phyloP scores from a whole-genome alignment of 2,329 filamentous ascomycete species.

The Ilyonectria robusta region DNA sequence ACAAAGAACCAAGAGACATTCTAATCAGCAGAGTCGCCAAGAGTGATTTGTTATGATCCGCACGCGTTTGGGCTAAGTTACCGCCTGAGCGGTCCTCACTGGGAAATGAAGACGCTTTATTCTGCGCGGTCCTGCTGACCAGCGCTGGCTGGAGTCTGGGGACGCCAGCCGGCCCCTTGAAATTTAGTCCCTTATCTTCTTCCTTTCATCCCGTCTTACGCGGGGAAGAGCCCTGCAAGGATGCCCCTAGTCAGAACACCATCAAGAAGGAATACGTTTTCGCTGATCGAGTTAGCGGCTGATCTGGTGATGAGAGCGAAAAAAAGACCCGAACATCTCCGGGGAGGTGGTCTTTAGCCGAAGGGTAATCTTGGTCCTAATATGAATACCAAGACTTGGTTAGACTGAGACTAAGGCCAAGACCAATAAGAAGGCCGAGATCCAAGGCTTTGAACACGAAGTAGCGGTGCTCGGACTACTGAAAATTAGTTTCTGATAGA shows the following conservation, averaged over 20 bases:
- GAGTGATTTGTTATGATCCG: constrained; percentile 9
- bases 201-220: neutral
- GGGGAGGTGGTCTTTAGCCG: neutral
- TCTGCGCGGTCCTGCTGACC: neutral
- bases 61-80: neutral
- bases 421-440: too few relatives aligned
- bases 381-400: too few relatives aligned
- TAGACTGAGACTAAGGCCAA: too few relatives aligned
- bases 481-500: too few relatives aligned
- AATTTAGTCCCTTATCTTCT: neutral
- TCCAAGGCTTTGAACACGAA: too few relatives aligned
- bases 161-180: neutral
- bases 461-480: too few relatives aligned
- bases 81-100: neutral
- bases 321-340: neutral
- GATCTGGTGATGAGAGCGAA: neutral
- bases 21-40: neutral
- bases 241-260: neutral
- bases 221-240: neutral
- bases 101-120: constrained; percentile 22
- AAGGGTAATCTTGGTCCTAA: neutral
- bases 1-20: neutral
- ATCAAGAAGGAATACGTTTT: neutral
- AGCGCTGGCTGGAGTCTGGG: neutral
- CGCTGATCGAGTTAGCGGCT: neutral